Evolutionary conservation across 2,329 filamentous ascomycete species (phyloP).

Genomic region (Colletotrichum godetiae): DNA sequence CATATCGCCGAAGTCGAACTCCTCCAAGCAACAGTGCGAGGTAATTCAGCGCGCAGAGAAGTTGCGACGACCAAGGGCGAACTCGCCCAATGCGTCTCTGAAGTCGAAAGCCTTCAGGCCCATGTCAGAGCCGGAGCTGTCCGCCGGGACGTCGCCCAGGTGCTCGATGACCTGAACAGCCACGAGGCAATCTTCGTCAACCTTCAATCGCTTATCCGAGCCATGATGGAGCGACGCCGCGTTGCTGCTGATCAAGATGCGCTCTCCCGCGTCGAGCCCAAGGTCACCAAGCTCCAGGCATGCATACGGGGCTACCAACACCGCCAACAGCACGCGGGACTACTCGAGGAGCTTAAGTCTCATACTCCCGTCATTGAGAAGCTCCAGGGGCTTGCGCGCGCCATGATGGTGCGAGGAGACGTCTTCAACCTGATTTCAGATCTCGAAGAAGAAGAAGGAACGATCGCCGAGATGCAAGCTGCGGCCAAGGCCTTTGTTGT

Average conservation of each 20-base stretch:
- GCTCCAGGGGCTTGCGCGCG: slow-evolving; percentile 81
- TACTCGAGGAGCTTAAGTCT: slow-evolving; percentile 77
- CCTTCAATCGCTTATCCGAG: slow-evolving; percentile 70
- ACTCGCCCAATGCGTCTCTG: slow-evolving; percentile 54
- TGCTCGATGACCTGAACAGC: slow-evolving; percentile 59
- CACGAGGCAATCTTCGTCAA: slow-evolving; percentile 59
- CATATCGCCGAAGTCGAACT: slow-evolving; percentile 46
- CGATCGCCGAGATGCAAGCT: slow-evolving; percentile 79
- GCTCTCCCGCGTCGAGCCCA: slow-evolving; percentile 67
- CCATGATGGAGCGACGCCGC: slow-evolving; percentile 67
- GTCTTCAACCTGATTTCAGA: slow-evolving; percentile 80
- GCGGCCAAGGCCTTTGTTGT: slow-evolving; percentile 79
- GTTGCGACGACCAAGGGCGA: slow-evolving; percentile 58
- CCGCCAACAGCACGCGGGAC: slow-evolving; percentile 68
- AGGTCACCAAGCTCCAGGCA: slow-evolving; percentile 74
- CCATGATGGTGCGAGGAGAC: slow-evolving; percentile 80
- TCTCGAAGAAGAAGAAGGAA: slow-evolving; percentile 86
- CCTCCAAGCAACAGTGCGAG: slow-evolving; percentile 60
- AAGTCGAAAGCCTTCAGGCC: slow-evolving; percentile 61
- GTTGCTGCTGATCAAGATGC: slow-evolving; percentile 61
- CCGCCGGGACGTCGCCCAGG: slow-evolving; percentile 59
- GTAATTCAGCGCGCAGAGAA: slow-evolving; percentile 57
- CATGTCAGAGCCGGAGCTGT: slow-evolving; percentile 66
- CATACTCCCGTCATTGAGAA: slow-evolving; percentile 74
- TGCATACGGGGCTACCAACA: slow-evolving; percentile 73